Evolutionary conservation across 495 filamentous ascomycete species (phyloP).

Genomic region (Chlorociboria aeruginascens): DNA sequence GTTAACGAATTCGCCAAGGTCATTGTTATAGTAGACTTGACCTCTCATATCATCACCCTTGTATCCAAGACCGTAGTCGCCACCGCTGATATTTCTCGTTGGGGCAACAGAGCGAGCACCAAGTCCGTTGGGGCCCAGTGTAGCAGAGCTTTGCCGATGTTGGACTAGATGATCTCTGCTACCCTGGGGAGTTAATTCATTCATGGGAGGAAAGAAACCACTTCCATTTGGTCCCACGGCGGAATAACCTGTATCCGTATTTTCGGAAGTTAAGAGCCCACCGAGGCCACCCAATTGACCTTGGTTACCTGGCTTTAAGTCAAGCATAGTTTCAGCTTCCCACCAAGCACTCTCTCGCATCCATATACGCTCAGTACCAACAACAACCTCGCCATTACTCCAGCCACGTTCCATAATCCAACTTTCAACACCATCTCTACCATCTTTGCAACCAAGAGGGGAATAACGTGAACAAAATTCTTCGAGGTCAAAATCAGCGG

Average conservation of each 20-base stretch:
- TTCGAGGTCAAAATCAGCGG: constrained; percentile 87
- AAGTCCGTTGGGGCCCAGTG: constrained; percentile 36
- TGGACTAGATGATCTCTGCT: constrained; percentile 62
- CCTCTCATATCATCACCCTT: constrained; percentile 75
- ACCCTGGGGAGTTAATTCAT: constrained; percentile 48
- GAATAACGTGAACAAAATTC: constrained; percentile 79
- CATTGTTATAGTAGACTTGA: constrained; percentile 55
- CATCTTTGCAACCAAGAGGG: constrained; percentile 76
- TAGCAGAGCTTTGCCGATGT: constrained; percentile 42
- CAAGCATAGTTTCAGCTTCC: constrained; percentile 95
- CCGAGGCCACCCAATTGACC: constrained; percentile 37
- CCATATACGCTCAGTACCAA: constrained; percentile 88
- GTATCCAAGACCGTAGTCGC: constrained; percentile 76
- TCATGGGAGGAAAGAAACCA: constrained; percentile 56
- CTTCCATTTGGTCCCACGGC: constrained; percentile 39
- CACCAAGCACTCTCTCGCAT: constrained; percentile 92
- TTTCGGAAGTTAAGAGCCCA: constrained; percentile 24
- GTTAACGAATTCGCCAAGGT: constrained; percentile 39
- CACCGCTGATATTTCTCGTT: constrained; percentile 48
- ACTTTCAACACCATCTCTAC: constrained; percentile 84
- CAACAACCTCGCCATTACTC: constrained; percentile 93
- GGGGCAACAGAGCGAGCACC: constrained; percentile 64
- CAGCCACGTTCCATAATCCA: constrained; percentile 94
- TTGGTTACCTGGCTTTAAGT: constrained; percentile 56
- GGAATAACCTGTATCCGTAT: constrained; percentile 54